Conservation (phyloP, 1,139 yeast species). For the Kurtzmaniella natalensis region DNA sequence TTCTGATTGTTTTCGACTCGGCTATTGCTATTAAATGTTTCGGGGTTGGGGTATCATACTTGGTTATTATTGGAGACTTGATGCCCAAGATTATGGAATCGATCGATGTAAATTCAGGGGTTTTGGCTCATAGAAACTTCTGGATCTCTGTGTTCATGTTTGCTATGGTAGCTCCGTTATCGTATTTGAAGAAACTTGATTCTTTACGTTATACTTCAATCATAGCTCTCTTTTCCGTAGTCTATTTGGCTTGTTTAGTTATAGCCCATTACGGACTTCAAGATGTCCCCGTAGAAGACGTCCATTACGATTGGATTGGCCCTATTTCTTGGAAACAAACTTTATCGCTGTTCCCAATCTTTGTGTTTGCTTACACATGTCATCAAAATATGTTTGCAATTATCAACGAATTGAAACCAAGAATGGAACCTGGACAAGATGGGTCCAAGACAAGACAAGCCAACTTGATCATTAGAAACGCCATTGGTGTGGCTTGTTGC, state of each 20-base stretch:
- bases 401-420: conserved; percentile 58
- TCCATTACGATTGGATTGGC: conserved; percentile 28
- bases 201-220: conserved; percentile 82
- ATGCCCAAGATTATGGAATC: conserved; percentile 71
- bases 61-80: conserved; percentile 85
- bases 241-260: conserved; percentile 72
- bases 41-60: conserved; percentile 87
- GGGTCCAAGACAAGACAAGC: conserved; percentile 53
- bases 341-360: conserved; percentile 67
- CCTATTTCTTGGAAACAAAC: conserved; percentile 36
- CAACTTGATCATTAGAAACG: conserved; percentile 49
- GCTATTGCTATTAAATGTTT: conserved; percentile 66
- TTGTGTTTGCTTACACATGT: conserved; percentile 92
- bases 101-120: conserved; percentile 19
- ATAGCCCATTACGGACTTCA: conserved; percentile 53
- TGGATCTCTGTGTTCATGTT: conserved; percentile 68
- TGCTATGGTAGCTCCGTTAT: conserved; percentile 64
- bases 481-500: conserved; percentile 59
- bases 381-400: conserved; percentile 93
- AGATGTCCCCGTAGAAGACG: conserved; percentile 22
- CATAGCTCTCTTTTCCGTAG: conserved; percentile 79
- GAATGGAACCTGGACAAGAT: conserved; percentile 26
- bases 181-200: conserved; percentile 71
- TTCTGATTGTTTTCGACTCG: conserved; percentile 41
- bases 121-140: conserved; percentile 44